Evolutionary conservation across 208 protist species (phyloP), one percentile per base, ranked within the genome.

Genomic region (Crithidia sp.): DNA sequence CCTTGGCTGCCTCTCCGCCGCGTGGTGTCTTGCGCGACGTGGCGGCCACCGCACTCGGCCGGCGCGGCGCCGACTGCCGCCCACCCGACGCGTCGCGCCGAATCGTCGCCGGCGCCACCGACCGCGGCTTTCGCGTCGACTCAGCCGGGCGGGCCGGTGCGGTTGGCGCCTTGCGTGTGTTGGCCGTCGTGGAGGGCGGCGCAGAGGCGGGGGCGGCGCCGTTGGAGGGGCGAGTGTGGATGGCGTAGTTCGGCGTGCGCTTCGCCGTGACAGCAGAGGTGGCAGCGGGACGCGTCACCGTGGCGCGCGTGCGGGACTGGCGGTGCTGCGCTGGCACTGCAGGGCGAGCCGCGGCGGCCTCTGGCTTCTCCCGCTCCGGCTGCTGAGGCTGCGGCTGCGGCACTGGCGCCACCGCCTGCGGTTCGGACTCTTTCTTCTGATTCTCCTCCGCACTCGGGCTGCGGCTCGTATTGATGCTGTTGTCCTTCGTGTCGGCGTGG

Each of bases 401-500:
- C 61, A 43, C 44, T 19, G 16, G 36, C 5, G 37, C 37, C 49
- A 19, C 4, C 19, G 13, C 13, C 50, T 44, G n/a, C 49, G 7
- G 14, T 39, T 61, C 28, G 37, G 57, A 3, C 50, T 55, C 36
- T 49, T 45, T 57, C 62, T 45, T 67, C 37, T 9, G 16, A 14
- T 43, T 47, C 14, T 28, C 49, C 7, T 44, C 50, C 7, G 49
- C 62, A 49, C 62, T 67, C 37, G 43, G 49, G 37, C 62, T 67
- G 62, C 62, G 62, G 37, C 62, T 67, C 19, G 49, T 49, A 6
- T 45, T 16, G 49, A 57, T 49, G 43, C 62, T 67, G 49, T 49
- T 67, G 62, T 37, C 57, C 62, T 57, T 55, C 14, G 50, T 67
- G 62, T 67, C 62, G 19, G 4, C 14, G n/a, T 28, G 47, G 62